phyloP scores from a whole-genome alignment of 148 eudicot species.

The Talinum fruticosum region DNA sequence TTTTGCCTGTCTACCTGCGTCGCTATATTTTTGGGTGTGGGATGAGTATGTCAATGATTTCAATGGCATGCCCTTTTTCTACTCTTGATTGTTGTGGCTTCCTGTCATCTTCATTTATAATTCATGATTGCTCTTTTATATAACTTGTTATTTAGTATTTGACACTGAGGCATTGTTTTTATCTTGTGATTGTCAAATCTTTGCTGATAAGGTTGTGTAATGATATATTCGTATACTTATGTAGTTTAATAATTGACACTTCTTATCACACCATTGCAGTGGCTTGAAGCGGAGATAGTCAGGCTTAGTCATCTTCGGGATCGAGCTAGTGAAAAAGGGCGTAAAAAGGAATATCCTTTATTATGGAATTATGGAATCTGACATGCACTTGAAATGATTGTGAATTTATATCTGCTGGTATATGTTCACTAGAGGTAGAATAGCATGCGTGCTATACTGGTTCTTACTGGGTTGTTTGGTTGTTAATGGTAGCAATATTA shows the following conservation, averaged over 20 bases:
- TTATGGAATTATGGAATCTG: background rate
- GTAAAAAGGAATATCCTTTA: slow-evolving; percentile 94
- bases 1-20: slow-evolving; percentile 1
- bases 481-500: background rate
- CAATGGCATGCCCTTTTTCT: background rate
- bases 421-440: background rate
- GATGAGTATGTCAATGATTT: background rate
- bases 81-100: background rate
- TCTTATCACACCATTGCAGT: slow-evolving; percentile 44
- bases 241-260: slow-evolving; percentile 7
- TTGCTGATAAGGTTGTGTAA: background rate
- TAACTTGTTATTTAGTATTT: background rate
- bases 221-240: background rate
- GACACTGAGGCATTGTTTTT: background rate
- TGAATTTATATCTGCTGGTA: background rate
- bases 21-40: background rate
- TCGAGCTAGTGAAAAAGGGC: slow-evolving; percentile 92
- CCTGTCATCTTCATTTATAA: background rate
- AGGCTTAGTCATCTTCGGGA: slow-evolving; percentile 96
- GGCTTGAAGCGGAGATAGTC: slow-evolving; percentile 76
- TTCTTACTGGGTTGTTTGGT: background rate
- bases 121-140: background rate
- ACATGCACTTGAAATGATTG: background rate
- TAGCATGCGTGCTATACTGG: background rate
- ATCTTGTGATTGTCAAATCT: background rate